Conservation (phyloP, 768 basidiomycete genomes). For the Nevesoporus exiguus region DNA sequence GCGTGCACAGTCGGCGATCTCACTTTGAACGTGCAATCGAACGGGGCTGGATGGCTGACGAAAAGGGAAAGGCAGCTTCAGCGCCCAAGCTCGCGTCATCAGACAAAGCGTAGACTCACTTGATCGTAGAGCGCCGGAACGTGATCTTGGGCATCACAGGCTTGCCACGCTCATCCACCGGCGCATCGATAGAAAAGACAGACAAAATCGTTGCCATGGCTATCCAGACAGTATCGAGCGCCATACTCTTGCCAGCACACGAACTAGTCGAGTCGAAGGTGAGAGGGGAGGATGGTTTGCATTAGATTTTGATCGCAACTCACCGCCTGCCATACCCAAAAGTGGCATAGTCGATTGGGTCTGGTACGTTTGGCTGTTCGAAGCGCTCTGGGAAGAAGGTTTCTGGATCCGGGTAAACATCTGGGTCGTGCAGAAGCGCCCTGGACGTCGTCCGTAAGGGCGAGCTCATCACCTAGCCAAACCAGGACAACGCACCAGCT, state of each 20-base stretch:
- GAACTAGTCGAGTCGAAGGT: neutral
- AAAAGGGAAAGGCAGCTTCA: neutral
- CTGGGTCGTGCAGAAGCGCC: constrained; percentile 2
- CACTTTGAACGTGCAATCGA: constrained; percentile 3
- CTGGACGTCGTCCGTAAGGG: neutral
- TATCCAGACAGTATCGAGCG: constrained; percentile 1
- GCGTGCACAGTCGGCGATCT: neutral
- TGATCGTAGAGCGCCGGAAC: constrained; percentile 5
- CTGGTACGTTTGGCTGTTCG: neutral
- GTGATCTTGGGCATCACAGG: constrained; percentile 1
- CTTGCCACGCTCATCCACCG: neutral
- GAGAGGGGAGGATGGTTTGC: neutral
- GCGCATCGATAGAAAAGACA: constrained; percentile 2
- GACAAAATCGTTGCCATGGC: constrained; percentile 1
- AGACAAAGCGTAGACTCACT: neutral
- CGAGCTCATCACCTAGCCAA: too few species aligned
- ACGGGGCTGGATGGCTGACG: constrained; percentile 1
- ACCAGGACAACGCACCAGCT: neutral
- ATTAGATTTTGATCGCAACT: neutral
- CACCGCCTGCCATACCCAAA: constrained; percentile 7
- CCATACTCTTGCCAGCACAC: constrained; percentile 5
- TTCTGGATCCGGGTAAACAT: constrained; percentile 1
- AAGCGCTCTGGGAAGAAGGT: constrained; percentile 1
- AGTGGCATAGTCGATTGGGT: constrained; percentile 1
- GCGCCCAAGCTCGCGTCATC: neutral